Evolutionary conservation across 495 filamentous ascomycete genomes (phyloP), one percentile per base, ranked within the genome.

Genomic region (Trichocladium uniseriatum): DNA sequence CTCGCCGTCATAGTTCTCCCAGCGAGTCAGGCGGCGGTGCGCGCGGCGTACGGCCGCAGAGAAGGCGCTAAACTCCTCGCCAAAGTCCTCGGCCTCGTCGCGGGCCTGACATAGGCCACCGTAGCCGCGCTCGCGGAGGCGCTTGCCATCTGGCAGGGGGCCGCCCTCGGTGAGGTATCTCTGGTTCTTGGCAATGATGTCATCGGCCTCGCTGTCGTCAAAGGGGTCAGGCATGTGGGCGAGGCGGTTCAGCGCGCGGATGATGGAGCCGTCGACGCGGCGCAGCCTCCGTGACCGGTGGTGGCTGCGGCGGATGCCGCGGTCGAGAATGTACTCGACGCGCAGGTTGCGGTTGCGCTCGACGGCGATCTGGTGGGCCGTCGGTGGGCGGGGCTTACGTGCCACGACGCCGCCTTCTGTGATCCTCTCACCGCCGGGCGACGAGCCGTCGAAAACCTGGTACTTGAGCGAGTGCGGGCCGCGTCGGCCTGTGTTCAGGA

Each of bases 361-460:
- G 4, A 97, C 86, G 7, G 90, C 92, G 24, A 94, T 73, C 59
- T 98, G 92, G 64, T 98, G 92, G 9, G 87, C 84, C 1, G 92
- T 98, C 16, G 94, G 76, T 4, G 89, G 91, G 6, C 92, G 79
- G 3, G 84, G 79, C 50, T 72, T 77, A 16, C 71, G 59, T 2
- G 68, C 64, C 18, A 71, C 57, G 18, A 74, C 65, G 18, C 72
- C 64, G 19, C 69, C 67, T 38, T 73, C 72, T 14, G 68, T 49
- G 8, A 56, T 45, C 38, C 69, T 61, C 21, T 53, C 52, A 52
- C 66, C 64, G 28, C 67, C 71, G 13, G 74, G 77, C 3, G 75
- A 77, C 2, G 77, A 76, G 38, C 67, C 73, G 32, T 74, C 77
- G 41, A 69, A 69, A 39, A 72, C 67, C 46, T 70, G 66, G 46